Evolutionary conservation across 2,329 filamentous ascomycete species (phyloP).

Genomic region (Exophiala bonariae): DNA sequence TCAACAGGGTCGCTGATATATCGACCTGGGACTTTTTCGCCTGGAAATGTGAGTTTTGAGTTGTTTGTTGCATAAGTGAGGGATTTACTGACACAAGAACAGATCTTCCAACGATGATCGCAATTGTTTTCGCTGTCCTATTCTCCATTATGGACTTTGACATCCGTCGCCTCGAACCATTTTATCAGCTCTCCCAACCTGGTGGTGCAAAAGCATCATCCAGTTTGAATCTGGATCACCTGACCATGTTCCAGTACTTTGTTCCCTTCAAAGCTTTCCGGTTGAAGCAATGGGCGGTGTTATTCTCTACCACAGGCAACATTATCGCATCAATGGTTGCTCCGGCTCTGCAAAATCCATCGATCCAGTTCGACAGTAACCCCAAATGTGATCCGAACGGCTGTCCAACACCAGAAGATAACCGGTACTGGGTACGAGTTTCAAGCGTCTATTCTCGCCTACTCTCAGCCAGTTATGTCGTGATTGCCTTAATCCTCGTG

Average conservation of each 20-base stretch:
- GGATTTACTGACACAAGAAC: constrained; percentile 4
- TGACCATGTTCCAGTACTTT: constrained; percentile 48
- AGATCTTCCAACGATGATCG: constrained; percentile 46
- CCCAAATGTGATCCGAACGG: constrained; percentile 29
- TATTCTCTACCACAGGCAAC: constrained; percentile 46
- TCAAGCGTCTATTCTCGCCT: constrained; percentile 46
- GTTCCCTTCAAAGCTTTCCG: constrained; percentile 46
- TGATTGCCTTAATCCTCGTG: constrained; percentile 43
- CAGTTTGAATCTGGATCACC: constrained; percentile 51
- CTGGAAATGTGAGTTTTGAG: constrained; percentile 34
- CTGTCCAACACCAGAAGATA: constrained; percentile 10
- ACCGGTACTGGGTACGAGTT: constrained; percentile 41
- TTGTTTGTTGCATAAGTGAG: no score
- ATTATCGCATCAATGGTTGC: constrained; percentile 46
- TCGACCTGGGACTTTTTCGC: constrained; percentile 33
- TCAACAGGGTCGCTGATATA: constrained; percentile 31
- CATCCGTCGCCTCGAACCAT: constrained; percentile 52
- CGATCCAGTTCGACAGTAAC: constrained; percentile 39
- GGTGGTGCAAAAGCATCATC: constrained; percentile 33
- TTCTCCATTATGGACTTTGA: constrained; percentile 54
- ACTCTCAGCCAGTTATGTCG: constrained; percentile 39
- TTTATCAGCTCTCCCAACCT: constrained; percentile 42
- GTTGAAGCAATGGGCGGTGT: constrained; percentile 49
- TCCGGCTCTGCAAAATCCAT: constrained; percentile 49
- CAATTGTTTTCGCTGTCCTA: constrained; percentile 49